Base-by-base conservation (phyloP, 139 green algal genomes). In the Picochlorum sp. region DNA sequence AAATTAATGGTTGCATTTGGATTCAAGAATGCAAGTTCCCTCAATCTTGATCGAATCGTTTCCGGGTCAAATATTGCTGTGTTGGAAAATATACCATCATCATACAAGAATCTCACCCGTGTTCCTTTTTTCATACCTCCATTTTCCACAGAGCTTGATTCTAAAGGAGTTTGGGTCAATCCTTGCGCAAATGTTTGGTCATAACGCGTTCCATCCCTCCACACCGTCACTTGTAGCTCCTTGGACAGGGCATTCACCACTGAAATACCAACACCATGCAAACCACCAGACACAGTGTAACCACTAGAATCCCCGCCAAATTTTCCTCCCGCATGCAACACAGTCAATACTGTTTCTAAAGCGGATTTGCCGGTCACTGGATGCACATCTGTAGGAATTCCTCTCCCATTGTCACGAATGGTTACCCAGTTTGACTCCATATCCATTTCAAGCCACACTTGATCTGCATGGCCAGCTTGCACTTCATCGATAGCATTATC, bases 21-120 rank as follows among this genome's bases (percentile, higher is more conserved):
- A 80, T 99, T 96, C 5, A 99, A 78, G 75, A 97, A 98, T 5
- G 93, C 91, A 16, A 98, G 74, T 75, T 99, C 93, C 4, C 85
- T 74, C 50, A 98, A 72, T 16, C 91, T 81, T 1, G 73, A 64
- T 10, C 63, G 65, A 39, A 98, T 86, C 28, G 77, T 90, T 40
- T 90, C 77, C 1, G 76, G 67, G 52, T 95, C 82, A 73, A 91
- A 91, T 0, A 29, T 60, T n/a, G 76, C 68, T 0, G 74, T 79
- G 57, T 61, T 63, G 4, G 16, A 20, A 55, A 96, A 95, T 37
- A 96, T 87, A 5, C 44, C 37, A 4, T 64, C 39, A 73, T 98
- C 92, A 33, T 85, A 93, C 31, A 69, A 49, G 61, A 98, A 98
- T 3, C 76, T 65, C 10, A 98, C 82, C 37, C 74, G 65, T 4